Percentiles rank a stretch among this genome's conserved stretches.
These are phyloP conservation scores for Vigna radiata DNA, from an alignment of 306 rosid species.

Conservation along the genomic window DNA sequence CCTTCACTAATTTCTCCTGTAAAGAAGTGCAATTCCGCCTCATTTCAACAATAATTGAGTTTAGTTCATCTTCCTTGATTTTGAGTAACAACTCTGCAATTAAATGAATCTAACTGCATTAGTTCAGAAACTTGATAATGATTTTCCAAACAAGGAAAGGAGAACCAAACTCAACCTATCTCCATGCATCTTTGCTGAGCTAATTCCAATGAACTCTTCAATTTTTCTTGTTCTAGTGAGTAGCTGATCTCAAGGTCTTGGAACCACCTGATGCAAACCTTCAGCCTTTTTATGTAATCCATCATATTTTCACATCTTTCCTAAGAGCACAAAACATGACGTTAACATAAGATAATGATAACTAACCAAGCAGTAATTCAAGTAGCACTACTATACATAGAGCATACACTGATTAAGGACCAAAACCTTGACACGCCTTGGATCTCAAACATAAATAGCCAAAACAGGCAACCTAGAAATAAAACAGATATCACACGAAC, in stretches of 20 bases:
- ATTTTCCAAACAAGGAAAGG: not conserved
- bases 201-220: conserved; percentile 68
- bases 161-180: conserved; percentile 58
- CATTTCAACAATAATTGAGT: conserved; percentile 76
- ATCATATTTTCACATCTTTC: conserved; percentile 95
- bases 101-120: conserved; percentile 37
- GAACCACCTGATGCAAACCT: conserved; percentile 92
- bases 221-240: conserved; percentile 77
- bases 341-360: conserved; percentile 26
- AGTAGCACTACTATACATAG: not conserved
- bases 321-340: conserved; percentile 47
- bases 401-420: conserved; percentile 2
- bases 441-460: conserved; percentile 35
- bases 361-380: conserved; percentile 24
- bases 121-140: conserved; percentile 14
- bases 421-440: not conserved
- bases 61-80: conserved; percentile 93
- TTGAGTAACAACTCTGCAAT: conserved; percentile 64
- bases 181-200: conserved; percentile 75
- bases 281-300: conserved; percentile 91
- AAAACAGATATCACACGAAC: conserved; percentile 9
- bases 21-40: conserved; percentile 71
- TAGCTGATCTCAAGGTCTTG: conserved; percentile 90
- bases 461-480: not conserved
- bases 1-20: conserved; percentile 80